Evolutionary conservation across 176 grass and related monocot genomes (phyloP).

Genomic region (Oryza punctata): DNA sequence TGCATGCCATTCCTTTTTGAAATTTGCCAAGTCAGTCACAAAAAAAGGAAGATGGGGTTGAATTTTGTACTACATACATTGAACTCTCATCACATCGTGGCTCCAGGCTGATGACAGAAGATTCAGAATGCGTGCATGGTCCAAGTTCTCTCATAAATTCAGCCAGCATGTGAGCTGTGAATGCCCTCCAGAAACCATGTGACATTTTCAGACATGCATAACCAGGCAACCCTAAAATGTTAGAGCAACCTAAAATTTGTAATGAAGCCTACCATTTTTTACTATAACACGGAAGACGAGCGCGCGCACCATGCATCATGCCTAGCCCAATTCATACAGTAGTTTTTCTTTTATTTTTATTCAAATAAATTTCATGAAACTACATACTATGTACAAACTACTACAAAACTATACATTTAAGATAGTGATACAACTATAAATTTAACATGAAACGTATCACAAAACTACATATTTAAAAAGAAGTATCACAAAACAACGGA

Average conservation of each 20-base stretch:
- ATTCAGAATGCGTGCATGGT: constrained; percentile 37
- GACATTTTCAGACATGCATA: constrained; percentile 19
- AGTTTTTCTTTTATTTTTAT: neutral
- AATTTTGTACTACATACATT: constrained; percentile 7
- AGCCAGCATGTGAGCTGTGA: constrained; percentile 38
- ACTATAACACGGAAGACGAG: neutral
- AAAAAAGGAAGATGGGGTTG: neutral
- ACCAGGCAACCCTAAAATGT: neutral
- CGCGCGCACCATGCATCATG: neutral
- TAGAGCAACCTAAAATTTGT: neutral
- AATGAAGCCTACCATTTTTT: neutral
- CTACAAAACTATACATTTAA: too few relatives aligned
- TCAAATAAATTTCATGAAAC: too few relatives aligned
- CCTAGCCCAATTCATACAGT: neutral
- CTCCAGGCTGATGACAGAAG: constrained; percentile 39
- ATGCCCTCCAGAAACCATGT: constrained; percentile 31
- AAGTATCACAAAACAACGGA: too few relatives aligned
- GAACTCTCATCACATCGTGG: constrained; percentile 1
- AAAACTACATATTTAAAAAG: too few relatives aligned
- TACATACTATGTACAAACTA: too few relatives aligned
- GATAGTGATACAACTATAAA: too few relatives aligned
- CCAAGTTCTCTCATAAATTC: constrained; percentile 46
- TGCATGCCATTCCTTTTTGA: constrained; percentile 18
- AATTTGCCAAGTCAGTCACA: neutral
- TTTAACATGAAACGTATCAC: too few relatives aligned